A percentile compares a stretch with the other conserved stretches of the same genome.
Conservation (phyloP, 371 early-diverging fungal species). For the Blyttiomyces sp. region DNA sequence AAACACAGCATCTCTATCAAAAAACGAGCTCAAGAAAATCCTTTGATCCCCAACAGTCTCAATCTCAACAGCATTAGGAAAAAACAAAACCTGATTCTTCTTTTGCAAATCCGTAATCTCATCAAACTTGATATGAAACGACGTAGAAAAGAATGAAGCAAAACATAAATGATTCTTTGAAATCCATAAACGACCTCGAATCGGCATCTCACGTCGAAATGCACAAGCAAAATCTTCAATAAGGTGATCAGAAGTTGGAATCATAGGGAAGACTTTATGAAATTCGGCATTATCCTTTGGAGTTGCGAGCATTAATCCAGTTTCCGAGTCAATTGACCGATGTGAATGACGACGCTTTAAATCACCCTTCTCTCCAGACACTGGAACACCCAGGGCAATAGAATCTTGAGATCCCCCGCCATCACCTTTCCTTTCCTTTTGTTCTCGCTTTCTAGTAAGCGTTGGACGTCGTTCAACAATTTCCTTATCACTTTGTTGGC, state of each 20-base stretch:
- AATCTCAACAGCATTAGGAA: constrained; percentile 14
- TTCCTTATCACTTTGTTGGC: too few relatives aligned
- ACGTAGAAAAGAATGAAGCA: constrained; percentile 5
- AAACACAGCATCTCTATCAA: constrained; percentile 7
- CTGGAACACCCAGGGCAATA: too few relatives aligned
- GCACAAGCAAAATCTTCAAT: constrained; percentile 12
- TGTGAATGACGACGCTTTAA: too few relatives aligned
- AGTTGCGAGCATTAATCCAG: too few relatives aligned
- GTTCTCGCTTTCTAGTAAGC: too few relatives aligned
- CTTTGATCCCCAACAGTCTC: neutral
- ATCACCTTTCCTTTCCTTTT: too few relatives aligned
- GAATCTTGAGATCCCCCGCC: too few relatives aligned
- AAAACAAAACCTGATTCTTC: neutral
- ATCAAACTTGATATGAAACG: neutral
- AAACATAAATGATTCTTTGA: constrained; percentile 10
- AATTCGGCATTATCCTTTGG: constrained; percentile 12
- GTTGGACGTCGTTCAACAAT: too few relatives aligned
- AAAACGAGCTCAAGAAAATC: constrained; percentile 7
- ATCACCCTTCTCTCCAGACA: too few relatives aligned
- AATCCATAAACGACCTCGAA: constrained; percentile 17
- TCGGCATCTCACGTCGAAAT: neutral
- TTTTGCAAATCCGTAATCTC: constrained; percentile 1
- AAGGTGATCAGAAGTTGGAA: constrained; percentile 4
- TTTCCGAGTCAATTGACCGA: too few relatives aligned
- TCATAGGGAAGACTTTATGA: constrained; percentile 1